These are phyloP conservation scores for Anaeramoeba flamelloides DNA, from an alignment of 78 protist genomes.

Conservation along the genomic window DNA sequence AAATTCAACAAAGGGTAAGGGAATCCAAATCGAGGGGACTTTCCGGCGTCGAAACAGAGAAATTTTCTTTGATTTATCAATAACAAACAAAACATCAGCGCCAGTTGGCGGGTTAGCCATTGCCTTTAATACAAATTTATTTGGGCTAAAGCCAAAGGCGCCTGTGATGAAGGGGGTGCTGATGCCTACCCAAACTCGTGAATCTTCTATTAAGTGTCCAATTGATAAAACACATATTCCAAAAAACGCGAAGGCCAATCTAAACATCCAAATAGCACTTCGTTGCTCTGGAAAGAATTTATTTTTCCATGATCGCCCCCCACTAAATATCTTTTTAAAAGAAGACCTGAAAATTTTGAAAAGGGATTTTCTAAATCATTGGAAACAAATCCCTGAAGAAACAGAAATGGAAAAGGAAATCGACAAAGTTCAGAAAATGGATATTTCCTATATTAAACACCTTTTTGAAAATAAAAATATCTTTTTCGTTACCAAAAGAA, in stretches of 20 bases:
- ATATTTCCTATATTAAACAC: no score
- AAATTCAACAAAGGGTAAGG: no score
- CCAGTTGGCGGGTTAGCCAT: constrained; percentile 12
- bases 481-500: not conserved
- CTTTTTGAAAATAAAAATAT: not conserved
- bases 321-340: not conserved
- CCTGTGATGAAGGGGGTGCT: constrained; percentile 4
- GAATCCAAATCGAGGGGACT: not conserved
- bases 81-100: not conserved
- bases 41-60: not conserved
- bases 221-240: no score
- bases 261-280: not conserved
- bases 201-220: no score
- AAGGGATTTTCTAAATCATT: not conserved
- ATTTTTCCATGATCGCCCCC: not conserved
- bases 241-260: no score
- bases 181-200: no score
- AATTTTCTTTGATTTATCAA: not conserved
- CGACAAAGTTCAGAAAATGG: not conserved
- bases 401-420: not conserved
- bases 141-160: constrained; percentile 8
- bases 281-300: no score
- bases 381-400: not conserved
- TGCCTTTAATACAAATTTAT: constrained; percentile 18
- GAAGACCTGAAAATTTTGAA: not conserved